A percentile compares a stretch with the other conserved stretches of the same genome.
These are phyloP conservation scores for Cutaneotrichosporon dermatis DNA, from an alignment of 1,284 basidiomycete genomes.

Conservation along the genomic window DNA sequence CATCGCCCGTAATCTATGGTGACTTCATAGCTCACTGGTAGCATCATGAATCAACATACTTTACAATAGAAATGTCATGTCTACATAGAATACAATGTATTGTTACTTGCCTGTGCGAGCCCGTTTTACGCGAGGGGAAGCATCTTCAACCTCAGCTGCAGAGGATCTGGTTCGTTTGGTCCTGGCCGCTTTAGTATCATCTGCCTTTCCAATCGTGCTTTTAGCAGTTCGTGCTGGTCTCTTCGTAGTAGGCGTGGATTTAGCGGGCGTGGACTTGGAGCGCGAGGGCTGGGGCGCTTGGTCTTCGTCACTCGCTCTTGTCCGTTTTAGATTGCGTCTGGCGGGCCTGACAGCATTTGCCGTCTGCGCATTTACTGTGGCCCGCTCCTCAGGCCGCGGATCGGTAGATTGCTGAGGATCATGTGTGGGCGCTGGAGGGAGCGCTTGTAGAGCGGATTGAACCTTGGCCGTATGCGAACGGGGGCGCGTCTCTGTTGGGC, in stretches of 20 bases:
- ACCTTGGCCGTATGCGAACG: neutral
- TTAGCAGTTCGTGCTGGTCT: no score
- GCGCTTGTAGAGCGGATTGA: neutral
- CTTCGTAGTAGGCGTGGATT: no score
- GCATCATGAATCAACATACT: no score
- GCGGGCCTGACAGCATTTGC: no score
- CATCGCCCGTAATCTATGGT: neutral
- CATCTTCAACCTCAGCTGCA: neutral
- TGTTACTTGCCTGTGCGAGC: neutral
- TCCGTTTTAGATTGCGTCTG: neutral
- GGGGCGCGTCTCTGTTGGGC: neutral
- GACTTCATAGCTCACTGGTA: neutral
- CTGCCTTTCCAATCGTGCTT: no score
- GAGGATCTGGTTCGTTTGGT: neutral
- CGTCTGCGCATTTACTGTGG: no score
- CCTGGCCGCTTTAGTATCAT: no score
- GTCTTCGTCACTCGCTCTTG: neutral
- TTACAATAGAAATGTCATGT: neutral
- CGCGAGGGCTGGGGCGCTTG: no score
- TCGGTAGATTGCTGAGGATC: neutral
- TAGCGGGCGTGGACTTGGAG: no score
- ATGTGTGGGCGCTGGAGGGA: neutral
- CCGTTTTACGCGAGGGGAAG: neutral
- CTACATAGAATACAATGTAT: neutral
- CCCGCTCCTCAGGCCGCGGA: no score